Percentiles rank a stretch among this genome's conserved stretches.
Conservation (phyloP, 768 basidiomycete species). For the Psilocybe cubensis region DNA sequence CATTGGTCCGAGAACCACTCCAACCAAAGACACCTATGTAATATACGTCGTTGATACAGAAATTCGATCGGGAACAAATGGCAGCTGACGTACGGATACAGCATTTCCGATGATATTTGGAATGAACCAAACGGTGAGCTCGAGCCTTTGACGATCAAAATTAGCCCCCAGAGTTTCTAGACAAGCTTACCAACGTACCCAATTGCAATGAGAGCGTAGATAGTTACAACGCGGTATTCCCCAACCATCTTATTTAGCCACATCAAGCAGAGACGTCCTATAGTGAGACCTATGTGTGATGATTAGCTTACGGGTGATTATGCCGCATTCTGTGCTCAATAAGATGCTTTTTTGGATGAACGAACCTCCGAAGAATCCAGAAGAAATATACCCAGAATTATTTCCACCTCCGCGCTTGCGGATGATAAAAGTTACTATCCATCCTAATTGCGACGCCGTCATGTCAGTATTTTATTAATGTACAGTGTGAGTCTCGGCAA, state of each 20-base stretch:
- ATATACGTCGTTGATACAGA: background rate
- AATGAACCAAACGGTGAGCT: constrained; percentile 73
- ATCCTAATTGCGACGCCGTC: constrained; percentile 50
- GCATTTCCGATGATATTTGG: constrained; percentile 72
- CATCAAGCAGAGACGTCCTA: constrained; percentile 56
- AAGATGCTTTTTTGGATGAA: background rate
- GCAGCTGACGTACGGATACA: constrained; percentile 40
- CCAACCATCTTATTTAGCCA: constrained; percentile 62
- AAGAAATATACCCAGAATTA: constrained; percentile 53
- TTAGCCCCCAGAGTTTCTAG: too few relatives aligned
- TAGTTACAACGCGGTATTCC: constrained; percentile 50
- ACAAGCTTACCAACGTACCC: constrained; percentile 30
- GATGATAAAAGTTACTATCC: constrained; percentile 66
- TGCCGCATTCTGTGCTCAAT: too few relatives aligned
- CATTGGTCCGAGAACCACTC: constrained; percentile 72
- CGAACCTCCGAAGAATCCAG: constrained; percentile 53
- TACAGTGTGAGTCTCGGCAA: too few relatives aligned
- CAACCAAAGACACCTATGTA: constrained; percentile 53
- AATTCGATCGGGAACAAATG: background rate
- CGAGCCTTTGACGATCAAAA: constrained; percentile 42
- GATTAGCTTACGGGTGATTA: background rate
- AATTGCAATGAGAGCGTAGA: constrained; percentile 57
- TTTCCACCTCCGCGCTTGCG: constrained; percentile 37
- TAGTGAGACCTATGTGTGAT: constrained; percentile 47
- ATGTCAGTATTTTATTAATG: too few relatives aligned